Percentiles rank a stretch among this genome's conserved stretches.
Evolutionary conservation across 208 protist genomes (phyloP).

Genomic region (Plasmodiophora brassicae): DNA sequence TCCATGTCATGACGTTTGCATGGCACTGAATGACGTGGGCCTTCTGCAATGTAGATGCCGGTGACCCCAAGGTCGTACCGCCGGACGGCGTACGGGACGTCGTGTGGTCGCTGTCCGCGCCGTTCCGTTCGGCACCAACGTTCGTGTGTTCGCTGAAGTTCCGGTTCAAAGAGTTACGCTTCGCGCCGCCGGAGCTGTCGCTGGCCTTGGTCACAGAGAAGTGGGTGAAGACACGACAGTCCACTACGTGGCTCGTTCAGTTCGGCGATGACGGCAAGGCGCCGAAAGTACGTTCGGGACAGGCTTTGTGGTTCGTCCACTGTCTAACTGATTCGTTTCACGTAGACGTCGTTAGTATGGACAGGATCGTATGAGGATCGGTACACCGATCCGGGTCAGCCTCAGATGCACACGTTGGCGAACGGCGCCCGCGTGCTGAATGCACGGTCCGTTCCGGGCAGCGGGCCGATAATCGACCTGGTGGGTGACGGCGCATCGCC

Average conservation of each 20-base stretch:
- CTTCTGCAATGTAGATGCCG: too few species aligned
- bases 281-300: neutral
- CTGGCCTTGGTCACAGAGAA: neutral
- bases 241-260: neutral
- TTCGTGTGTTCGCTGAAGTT: neutral
- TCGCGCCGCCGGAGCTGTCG: neutral
- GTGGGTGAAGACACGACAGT: neutral
- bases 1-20: too few species aligned
- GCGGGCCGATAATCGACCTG: neutral
- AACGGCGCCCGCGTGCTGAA: neutral
- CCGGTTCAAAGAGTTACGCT: neutral
- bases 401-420: neutral
- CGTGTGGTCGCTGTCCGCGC: neutral
- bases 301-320: neutral
- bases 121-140: neutral
- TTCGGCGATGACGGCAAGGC: neutral
- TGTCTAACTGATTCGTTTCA: neutral
- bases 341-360: neutral
- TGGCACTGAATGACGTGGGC: too few species aligned
- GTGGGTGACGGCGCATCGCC: neutral
- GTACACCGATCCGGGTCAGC: constrained; percentile 1
- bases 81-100: neutral
- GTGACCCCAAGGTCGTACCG: neutral
- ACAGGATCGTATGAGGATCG: neutral
- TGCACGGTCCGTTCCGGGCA: too few species aligned